Evolutionary conservation across 495 filamentous ascomycete species (phyloP).

Genomic region (Symbiotaphrina buchneri): DNA sequence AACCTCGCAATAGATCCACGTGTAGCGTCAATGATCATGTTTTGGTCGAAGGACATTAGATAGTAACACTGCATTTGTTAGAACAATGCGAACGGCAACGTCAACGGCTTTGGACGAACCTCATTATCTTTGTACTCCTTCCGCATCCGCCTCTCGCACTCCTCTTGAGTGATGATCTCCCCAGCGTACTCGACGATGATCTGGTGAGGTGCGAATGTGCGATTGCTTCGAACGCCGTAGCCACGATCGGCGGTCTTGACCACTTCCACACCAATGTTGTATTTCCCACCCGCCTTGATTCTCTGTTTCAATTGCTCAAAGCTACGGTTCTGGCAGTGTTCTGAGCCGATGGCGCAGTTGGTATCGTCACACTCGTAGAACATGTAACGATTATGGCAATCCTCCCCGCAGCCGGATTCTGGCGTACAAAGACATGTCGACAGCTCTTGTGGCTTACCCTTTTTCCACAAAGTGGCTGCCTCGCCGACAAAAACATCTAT

Average conservation of each 20-base stretch:
- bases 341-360: conserved; percentile 57
- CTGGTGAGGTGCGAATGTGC: conserved; percentile 69
- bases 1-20: conserved; percentile 90
- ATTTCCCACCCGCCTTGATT: conserved; percentile 57
- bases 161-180: conserved; percentile 85
- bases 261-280: conserved; percentile 81
- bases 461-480: conserved; percentile 66
- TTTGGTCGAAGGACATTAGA: conserved; percentile 92
- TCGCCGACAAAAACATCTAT: conserved; percentile 84
- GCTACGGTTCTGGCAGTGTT: conserved; percentile 60
- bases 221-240: conserved; percentile 76
- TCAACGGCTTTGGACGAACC: conserved; percentile 23
- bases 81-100: neutral
- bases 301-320: conserved; percentile 63
- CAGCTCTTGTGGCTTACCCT: conserved; percentile 45
- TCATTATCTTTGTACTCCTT: conserved; percentile 79
- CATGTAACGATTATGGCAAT: conserved; percentile 89
- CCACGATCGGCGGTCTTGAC: conserved; percentile 75
- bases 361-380: conserved; percentile 85
- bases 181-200: conserved; percentile 97
- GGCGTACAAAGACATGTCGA: conserved; percentile 62
- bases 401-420: conserved; percentile 64
- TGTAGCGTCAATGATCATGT: conserved; percentile 97
- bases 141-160: conserved; percentile 84
- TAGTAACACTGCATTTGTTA: conserved; percentile 54